Percentiles rank a stretch among this genome's conserved stretches.
Evolutionary conservation across 306 rosid species (phyloP).

Genomic region (Fragaria nilgerrensis): DNA sequence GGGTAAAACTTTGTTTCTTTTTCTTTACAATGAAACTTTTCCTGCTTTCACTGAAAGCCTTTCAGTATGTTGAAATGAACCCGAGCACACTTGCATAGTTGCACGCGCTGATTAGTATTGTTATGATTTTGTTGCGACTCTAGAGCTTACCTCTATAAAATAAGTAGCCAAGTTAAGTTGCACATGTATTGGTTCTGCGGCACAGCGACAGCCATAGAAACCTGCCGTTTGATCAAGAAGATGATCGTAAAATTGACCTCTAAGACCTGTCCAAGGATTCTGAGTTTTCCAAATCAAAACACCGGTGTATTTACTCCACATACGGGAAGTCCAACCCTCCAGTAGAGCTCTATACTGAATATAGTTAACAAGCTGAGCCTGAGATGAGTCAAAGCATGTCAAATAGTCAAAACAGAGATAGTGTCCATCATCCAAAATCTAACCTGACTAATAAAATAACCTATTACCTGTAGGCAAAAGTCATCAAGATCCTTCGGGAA

Average conservation of each 20-base stretch:
- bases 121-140: neutral
- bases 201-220: conserved; percentile 86
- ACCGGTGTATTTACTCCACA: conserved; percentile 97
- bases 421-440: conserved; percentile 1
- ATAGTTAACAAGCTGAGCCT: conserved; percentile 94
- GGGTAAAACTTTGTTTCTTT: neutral
- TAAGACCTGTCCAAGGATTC: conserved; percentile 96
- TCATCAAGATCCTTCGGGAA: conserved; percentile 76
- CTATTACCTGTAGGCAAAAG: conserved; percentile 78
- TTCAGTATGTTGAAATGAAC: neutral
- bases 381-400: conserved; percentile 27
- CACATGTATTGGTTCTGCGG: conserved; percentile 89
- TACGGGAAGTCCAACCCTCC: conserved; percentile 86
- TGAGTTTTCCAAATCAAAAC: conserved; percentile 95
- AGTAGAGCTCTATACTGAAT: conserved; percentile 87
- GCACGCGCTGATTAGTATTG: neutral
- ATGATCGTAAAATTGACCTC: conserved; percentile 97
- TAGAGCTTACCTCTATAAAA: conserved; percentile 58
- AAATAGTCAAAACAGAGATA: conserved; percentile 6
- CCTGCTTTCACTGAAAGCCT: neutral
- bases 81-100: neutral
- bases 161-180: conserved; percentile 82
- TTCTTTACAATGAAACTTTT: neutral
- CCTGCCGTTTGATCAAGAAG: conserved; percentile 94
- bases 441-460: conserved; percentile 20